Evolutionary conservation across 108 stramenopile genomes (phyloP).

Genomic region (Stephanodiscus triporus): DNA sequence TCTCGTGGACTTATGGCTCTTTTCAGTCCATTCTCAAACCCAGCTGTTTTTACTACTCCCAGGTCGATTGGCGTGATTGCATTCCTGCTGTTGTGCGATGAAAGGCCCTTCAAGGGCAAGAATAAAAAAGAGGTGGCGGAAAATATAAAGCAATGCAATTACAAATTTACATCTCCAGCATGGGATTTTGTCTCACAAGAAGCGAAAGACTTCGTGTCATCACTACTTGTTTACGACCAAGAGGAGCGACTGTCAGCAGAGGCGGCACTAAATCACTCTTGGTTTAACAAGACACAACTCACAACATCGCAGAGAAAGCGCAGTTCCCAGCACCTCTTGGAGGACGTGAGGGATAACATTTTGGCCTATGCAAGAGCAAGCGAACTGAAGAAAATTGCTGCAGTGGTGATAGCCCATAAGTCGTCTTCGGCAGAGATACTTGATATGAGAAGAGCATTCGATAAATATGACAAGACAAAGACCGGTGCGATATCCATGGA

Average conservation of each 20-base stretch:
- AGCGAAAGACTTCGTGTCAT: constrained; percentile 69
- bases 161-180: constrained; percentile 49
- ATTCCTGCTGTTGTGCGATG: constrained; percentile 61
- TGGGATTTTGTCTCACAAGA: constrained; percentile 65
- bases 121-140: constrained; percentile 48
- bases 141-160: constrained; percentile 64
- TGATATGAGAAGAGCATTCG: constrained; percentile 78
- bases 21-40: constrained; percentile 1
- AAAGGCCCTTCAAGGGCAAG: constrained; percentile 66
- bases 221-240: constrained; percentile 61
- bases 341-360: constrained; percentile 47
- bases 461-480: constrained; percentile 59
- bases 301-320: constrained; percentile 12
- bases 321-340: constrained; percentile 30
- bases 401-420: constrained; percentile 76
- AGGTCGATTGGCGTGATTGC: constrained; percentile 60
- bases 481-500: constrained; percentile 67
- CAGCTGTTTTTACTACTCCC: constrained; percentile 3
- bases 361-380: constrained; percentile 53
- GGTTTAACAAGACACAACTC: constrained; percentile 58
- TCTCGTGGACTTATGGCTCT: constrained; percentile 4
- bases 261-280: constrained; percentile 60
- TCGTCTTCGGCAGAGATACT: constrained; percentile 70
- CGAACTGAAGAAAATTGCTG: constrained; percentile 72
- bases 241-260: constrained; percentile 62